Percentiles rank a stretch among this genome's conserved stretches.
phyloP scores from a whole-genome alignment of 768 basidiomycete genomes.

The Macrolepiota dolichaula region DNA sequence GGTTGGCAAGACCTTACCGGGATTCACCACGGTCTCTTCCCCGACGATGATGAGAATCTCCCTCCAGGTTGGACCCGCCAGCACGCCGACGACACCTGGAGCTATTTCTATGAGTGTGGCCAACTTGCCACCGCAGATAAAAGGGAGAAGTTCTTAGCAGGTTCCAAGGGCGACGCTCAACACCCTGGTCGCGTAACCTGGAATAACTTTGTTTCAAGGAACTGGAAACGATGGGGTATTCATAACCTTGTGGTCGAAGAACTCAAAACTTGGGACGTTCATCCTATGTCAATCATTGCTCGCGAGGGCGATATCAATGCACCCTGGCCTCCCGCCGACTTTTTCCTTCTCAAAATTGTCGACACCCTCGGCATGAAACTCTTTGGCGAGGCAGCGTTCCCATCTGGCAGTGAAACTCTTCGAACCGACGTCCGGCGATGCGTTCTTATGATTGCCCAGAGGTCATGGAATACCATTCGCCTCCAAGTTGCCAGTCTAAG shows the following conservation, averaged over 20 bases:
- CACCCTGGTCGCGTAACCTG: conserved; percentile 16
- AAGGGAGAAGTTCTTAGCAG: neutral
- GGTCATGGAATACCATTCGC: conserved; percentile 1
- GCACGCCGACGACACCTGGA: conserved; percentile 5
- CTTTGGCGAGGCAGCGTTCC: conserved; percentile 4
- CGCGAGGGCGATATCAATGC: neutral
- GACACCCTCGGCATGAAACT: conserved; percentile 4
- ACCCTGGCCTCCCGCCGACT: neutral
- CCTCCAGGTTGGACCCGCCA: conserved; percentile 15
- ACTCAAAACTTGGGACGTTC: conserved; percentile 11
- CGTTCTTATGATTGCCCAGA: neutral
- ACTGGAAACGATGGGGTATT: conserved; percentile 15
- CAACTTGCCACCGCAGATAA: neutral
- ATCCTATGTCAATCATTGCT: conserved; percentile 12
- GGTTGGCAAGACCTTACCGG: conserved; percentile 21
- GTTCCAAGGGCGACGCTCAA: neutral
- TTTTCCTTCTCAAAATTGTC: neutral
- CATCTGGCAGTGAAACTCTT: neutral
- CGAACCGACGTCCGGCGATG: neutral
- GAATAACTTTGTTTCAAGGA: conserved; percentile 10
- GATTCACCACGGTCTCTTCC: conserved; percentile 20
- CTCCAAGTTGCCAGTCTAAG: neutral
- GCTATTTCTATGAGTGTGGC: conserved; percentile 16
- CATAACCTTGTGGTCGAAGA: conserved; percentile 12
- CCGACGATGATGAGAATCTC: conserved; percentile 14